Conservation (phyloP, 495 filamentous ascomycete genomes). For the Penicillium salamii region DNA sequence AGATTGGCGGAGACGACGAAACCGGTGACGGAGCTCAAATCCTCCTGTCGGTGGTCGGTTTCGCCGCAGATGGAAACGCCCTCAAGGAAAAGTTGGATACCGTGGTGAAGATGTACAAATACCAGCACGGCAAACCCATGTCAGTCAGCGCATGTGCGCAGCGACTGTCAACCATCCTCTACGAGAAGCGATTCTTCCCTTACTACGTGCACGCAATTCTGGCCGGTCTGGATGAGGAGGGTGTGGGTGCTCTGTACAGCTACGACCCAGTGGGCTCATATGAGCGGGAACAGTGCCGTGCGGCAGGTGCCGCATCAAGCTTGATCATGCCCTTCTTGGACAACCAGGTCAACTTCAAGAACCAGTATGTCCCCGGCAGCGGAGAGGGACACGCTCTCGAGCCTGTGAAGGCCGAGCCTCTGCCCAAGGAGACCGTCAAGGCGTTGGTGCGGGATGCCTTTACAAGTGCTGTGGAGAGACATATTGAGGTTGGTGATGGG, state of each 20-base stretch:
- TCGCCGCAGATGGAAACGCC: conserved; percentile 88
- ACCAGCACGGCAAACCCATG: conserved; percentile 92
- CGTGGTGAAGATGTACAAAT: conserved; percentile 94
- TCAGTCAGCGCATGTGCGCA: conserved; percentile 90
- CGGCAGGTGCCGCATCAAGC: conserved; percentile 90
- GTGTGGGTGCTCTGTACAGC: conserved; percentile 89
- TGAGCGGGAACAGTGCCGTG: conserved; percentile 92
- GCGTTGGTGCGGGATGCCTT: conserved; percentile 93
- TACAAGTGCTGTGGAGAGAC: conserved; percentile 94
- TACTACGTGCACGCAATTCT: conserved; percentile 95
- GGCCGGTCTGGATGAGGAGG: conserved; percentile 90
- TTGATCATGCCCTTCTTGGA: conserved; percentile 99
- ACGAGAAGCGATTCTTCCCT: conserved; percentile 96
- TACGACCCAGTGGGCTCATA: conserved; percentile 98
- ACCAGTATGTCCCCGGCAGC: conserved; percentile 90
- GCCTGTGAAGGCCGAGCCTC: conserved; percentile 56
- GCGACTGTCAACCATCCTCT: conserved; percentile 87
- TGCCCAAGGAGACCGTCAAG: conserved; percentile 73
- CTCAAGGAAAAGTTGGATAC: conserved; percentile 86
- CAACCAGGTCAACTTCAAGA: conserved; percentile 99
- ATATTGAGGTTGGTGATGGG: conserved; percentile 97
- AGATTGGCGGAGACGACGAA: conserved; percentile 85
- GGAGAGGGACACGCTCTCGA: conserved; percentile 78
- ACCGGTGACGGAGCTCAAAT: conserved; percentile 80
- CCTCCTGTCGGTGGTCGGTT: conserved; percentile 89